Conservation (phyloP, 257 asterid genomes). For the Nicotiana attenuata region DNA sequence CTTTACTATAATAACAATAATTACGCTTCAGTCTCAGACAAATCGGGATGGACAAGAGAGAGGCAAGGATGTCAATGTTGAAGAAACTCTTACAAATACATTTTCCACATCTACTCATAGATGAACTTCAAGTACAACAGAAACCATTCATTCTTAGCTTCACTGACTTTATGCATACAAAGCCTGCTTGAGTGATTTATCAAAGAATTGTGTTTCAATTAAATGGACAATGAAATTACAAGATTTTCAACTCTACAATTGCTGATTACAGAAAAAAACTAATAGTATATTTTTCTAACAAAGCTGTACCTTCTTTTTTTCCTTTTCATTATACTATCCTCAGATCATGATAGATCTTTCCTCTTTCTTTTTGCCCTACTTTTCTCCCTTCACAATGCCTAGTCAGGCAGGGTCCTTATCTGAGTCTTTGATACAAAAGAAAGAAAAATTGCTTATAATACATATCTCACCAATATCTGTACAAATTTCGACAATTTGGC, state of each 20-base stretch:
- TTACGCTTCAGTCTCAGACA: no score
- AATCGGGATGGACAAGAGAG: no score
- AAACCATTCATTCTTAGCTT: neutral
- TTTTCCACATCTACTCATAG: neutral
- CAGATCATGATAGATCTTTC: neutral
- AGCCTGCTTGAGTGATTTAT: neutral
- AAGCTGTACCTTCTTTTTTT: neutral
- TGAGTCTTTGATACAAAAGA: conserved; percentile 3
- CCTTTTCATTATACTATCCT: neutral
- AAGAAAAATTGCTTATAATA: conserved; percentile 6
- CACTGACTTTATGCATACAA: neutral
- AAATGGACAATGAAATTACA: neutral
- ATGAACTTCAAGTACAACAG: neutral
- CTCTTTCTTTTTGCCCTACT: neutral
- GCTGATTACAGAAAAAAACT: conserved; percentile 11
- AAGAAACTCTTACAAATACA: neutral
- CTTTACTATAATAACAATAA: no score
- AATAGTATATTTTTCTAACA: neutral
- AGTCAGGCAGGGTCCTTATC: conserved; percentile 3
- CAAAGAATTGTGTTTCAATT: conserved; percentile 8
- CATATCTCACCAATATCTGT: conserved; percentile 11
- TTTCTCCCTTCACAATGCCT: neutral
- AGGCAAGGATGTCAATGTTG: no score
- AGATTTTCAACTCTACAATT: conserved; percentile 13
- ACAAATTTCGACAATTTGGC: conserved; percentile 3